Conservation (phyloP, 306 rosid genomes). For the Lablab purpureus region DNA sequence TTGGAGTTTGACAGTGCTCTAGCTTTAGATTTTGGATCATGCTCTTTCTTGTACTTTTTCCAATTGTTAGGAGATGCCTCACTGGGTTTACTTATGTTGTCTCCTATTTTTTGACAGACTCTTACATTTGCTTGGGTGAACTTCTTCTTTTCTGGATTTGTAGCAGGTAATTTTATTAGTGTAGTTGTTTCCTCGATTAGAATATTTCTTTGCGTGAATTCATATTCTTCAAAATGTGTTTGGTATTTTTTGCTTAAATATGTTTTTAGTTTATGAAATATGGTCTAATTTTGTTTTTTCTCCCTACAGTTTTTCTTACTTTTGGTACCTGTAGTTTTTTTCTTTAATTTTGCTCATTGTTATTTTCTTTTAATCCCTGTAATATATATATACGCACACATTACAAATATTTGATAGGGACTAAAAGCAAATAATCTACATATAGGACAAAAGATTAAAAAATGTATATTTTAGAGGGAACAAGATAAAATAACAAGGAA, state of each 20-base stretch:
- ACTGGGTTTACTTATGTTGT: slow-evolving; percentile 30
- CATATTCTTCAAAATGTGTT: slow-evolving; percentile 23
- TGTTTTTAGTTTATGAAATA: no score
- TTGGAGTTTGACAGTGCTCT: slow-evolving; percentile 23
- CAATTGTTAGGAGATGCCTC: slow-evolving; percentile 11
- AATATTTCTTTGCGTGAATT: slow-evolving; percentile 2
- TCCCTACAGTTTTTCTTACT: no score
- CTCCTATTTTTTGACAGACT: slow-evolving; percentile 70
- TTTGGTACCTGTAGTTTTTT: no score
- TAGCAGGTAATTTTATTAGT: slow-evolving; percentile 72
- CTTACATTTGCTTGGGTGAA: slow-evolving; percentile 99
- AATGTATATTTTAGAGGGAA: no score
- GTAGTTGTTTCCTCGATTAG: slow-evolving; percentile 11
- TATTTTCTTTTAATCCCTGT: no score
- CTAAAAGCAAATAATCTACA: no score
- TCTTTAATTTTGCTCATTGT: no score
- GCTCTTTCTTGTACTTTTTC: not conserved
- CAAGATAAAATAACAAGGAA: no score
- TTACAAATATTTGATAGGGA: no score
- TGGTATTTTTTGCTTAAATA: not conserved
- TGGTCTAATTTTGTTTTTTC: no score
- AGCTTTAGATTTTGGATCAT: slow-evolving; percentile 33
- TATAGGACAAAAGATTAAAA: no score
- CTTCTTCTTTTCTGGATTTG: slow-evolving; percentile 99
- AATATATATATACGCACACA: no score